These are phyloP conservation scores for Plasmodium coatneyi DNA, from an alignment of 169 alveolate species.

Conservation along the genomic window DNA sequence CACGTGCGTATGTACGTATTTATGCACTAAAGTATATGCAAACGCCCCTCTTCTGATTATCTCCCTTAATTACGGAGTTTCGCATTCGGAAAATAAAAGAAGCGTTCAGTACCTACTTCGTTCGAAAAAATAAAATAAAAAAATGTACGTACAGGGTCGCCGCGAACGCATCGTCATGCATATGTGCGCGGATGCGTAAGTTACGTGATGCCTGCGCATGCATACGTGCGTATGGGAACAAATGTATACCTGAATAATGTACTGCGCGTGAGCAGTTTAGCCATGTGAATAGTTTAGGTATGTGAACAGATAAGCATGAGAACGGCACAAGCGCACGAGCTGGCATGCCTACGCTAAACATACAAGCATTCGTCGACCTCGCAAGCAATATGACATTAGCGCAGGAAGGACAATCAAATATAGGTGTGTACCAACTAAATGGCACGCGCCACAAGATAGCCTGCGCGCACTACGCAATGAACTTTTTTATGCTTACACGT, in stretches of 20 bases:
- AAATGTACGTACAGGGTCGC: background rate
- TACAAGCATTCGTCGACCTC: background rate
- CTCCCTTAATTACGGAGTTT: background rate
- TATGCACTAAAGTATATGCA: background rate
- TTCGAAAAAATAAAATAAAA: background rate
- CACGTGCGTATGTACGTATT: background rate
- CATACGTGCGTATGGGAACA: background rate
- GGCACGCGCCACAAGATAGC: background rate
- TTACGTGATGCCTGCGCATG: background rate
- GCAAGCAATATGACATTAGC: background rate
- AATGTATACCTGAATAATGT: background rate
- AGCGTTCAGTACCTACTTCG: background rate
- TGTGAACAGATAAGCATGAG: background rate
- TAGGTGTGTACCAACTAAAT: background rate
- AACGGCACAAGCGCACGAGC: background rate
- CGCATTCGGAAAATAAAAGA: background rate
- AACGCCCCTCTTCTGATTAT: background rate
- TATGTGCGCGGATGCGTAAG: background rate
- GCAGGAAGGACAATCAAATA: background rate
- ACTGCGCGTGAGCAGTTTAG: background rate
- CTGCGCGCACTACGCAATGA: background rate
- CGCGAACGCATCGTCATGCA: background rate
- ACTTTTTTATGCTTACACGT: background rate
- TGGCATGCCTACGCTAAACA: background rate
- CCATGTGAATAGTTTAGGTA: background rate